phyloP scores from a whole-genome alignment of 2,329 filamentous ascomycete genomes.

The Beauveria caledonica region DNA sequence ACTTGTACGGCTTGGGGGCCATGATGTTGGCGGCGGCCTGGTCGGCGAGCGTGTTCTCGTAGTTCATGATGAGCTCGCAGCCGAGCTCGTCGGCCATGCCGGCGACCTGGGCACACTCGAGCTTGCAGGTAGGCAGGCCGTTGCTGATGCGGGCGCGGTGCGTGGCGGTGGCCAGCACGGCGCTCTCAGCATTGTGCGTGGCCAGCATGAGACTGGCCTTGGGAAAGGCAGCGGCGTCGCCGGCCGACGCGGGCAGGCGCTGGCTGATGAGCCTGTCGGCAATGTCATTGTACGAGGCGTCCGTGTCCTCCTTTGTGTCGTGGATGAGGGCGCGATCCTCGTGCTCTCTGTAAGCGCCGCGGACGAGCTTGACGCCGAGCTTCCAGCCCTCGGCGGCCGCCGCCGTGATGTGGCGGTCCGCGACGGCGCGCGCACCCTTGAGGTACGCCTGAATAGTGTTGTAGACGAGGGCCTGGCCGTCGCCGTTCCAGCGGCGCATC shows the following conservation, averaged over 20 bases:
- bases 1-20: conserved; percentile 25
- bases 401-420: conserved; percentile 45
- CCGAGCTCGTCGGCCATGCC: conserved; percentile 87
- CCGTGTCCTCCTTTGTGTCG: conserved; percentile 57
- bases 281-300: conserved; percentile 59
- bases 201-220: conserved; percentile 57
- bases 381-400: conserved; percentile 50
- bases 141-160: conserved; percentile 6
- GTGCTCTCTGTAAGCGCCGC: conserved; percentile 57
- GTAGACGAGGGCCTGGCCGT: conserved; percentile 58
- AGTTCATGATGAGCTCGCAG: conserved; percentile 37
- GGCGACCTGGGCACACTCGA: conserved; percentile 57
- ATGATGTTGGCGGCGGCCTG: conserved; percentile 22
- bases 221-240: conserved; percentile 35
- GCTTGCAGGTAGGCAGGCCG: conserved; percentile 20
- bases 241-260: conserved; percentile 24
- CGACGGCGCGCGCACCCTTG: conserved; percentile 44
- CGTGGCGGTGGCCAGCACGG: conserved; percentile 37
- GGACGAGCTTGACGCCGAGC: conserved; percentile 59
- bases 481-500: conserved; percentile 61
- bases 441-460: conserved; percentile 65
- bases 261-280: conserved; percentile 54
- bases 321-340: conserved; percentile 59
- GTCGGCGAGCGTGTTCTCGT: conserved; percentile 10
- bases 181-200: conserved; percentile 64